Evolutionary conservation across 2,329 filamentous ascomycete species (phyloP).

Genomic region (Aureobasidium sp.): DNA sequence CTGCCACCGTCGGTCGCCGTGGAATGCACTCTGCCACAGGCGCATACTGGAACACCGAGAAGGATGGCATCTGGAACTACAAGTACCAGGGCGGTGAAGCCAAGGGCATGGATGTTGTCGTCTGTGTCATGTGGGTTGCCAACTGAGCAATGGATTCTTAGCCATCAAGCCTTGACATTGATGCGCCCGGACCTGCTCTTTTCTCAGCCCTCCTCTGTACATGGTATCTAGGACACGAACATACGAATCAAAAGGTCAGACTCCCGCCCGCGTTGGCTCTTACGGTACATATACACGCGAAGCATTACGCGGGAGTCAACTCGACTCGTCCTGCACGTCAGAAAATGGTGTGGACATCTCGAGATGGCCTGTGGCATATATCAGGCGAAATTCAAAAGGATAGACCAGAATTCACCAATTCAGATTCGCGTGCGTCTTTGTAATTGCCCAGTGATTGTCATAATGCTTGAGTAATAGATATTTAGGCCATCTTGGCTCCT

Average conservation of each 20-base stretch:
- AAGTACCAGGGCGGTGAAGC: conserved; percentile 59
- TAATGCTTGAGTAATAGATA: conserved; percentile 15
- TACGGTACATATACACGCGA: background rate
- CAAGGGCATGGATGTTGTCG: conserved; percentile 45
- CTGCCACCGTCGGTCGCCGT: conserved; percentile 59
- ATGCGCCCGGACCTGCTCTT: background rate
- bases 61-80: conserved; percentile 82
- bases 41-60: conserved; percentile 85
- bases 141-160: conserved; percentile 37
- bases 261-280: background rate
- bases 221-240: conserved; percentile 5
- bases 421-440: background rate
- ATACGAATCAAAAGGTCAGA: background rate
- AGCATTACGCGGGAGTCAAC: background rate
- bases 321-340: background rate
- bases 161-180: background rate
- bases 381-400: background rate
- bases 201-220: background rate
- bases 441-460: background rate
- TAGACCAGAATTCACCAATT: background rate
- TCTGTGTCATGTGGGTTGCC: conserved; percentile 62
- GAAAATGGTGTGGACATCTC: background rate
- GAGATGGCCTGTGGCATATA: background rate
- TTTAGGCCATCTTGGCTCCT: conserved; percentile 15
- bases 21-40: conserved; percentile 85